These are phyloP conservation scores for Boeremia exigua DNA, from an alignment of 2,329 filamentous ascomycete species.

Conservation along the genomic window DNA sequence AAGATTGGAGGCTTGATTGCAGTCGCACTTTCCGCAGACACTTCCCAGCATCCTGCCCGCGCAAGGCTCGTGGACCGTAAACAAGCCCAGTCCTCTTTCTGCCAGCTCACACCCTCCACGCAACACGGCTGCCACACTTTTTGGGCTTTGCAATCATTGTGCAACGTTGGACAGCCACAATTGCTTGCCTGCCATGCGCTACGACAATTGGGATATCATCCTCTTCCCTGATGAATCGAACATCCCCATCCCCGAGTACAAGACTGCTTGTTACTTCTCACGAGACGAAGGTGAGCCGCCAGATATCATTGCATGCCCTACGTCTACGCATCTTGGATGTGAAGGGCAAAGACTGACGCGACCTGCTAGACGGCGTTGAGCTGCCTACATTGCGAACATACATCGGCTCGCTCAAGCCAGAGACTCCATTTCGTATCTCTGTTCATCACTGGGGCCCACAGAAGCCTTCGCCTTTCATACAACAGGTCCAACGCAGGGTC, in stretches of 20 bases:
- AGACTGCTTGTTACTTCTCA: slow-evolving; percentile 74
- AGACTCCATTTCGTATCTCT: slow-evolving; percentile 44
- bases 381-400: slow-evolving; percentile 42
- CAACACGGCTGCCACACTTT: slow-evolving; percentile 21
- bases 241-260: slow-evolving; percentile 81
- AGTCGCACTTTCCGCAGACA: neutral
- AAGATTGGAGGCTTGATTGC: neutral
- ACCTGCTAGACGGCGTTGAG: slow-evolving; percentile 32
- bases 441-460: slow-evolving; percentile 42
- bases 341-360: neutral
- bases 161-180: slow-evolving; percentile 19
- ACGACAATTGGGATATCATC: slow-evolving; percentile 84
- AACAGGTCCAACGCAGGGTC: slow-evolving; percentile 27
- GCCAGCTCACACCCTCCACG: neutral
- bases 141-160: slow-evolving; percentile 21
- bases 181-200: slow-evolving; percentile 69
- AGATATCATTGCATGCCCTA: neutral
- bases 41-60: neutral
- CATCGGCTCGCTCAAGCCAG: slow-evolving; percentile 32
- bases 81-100: slow-evolving; percentile 7
- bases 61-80: neutral
- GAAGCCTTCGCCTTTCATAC: slow-evolving; percentile 37
- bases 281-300: slow-evolving; percentile 49
- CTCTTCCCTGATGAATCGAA: slow-evolving; percentile 73
- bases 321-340: neutral